phyloP scores from a whole-genome alignment of 2,329 filamentous ascomycete species.

The Fusarium nelsonii region DNA sequence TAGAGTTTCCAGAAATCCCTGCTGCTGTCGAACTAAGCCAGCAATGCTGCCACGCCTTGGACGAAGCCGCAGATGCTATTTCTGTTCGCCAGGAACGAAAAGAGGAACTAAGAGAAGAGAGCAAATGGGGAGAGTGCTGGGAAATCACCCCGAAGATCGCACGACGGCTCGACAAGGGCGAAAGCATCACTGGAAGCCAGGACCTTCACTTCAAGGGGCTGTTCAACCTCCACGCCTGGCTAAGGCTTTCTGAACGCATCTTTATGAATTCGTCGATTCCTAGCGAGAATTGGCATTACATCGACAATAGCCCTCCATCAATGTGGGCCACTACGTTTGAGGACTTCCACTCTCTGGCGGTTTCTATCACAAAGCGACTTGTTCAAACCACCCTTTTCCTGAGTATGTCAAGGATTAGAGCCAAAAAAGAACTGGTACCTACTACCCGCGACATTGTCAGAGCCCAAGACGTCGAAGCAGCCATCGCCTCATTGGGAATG shows the following conservation, averaged over 20 bases:
- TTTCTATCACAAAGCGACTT: conserved; percentile 77
- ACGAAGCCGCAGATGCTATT: conserved; percentile 75
- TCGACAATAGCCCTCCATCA: conserved; percentile 73
- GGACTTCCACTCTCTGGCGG: conserved; percentile 77
- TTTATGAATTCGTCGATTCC: conserved; percentile 80
- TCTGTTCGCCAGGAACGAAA: conserved; percentile 72
- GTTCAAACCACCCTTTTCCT: conserved; percentile 77
- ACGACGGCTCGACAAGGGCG: conserved; percentile 46
- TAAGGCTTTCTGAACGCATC: conserved; percentile 71
- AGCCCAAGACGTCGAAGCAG: conserved; percentile 62
- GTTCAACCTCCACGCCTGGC: conserved; percentile 70
- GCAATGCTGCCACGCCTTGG: conserved; percentile 74
- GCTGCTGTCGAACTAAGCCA: conserved; percentile 79
- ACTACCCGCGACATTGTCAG: conserved; percentile 53
- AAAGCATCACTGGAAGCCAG: conserved; percentile 30
- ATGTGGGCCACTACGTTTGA: conserved; percentile 81
- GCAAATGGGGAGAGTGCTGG: conserved; percentile 74
- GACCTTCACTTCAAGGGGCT: conserved; percentile 65
- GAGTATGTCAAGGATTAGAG: conserved; percentile 75
- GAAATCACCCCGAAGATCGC: conserved; percentile 65
- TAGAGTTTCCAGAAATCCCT: conserved; percentile 70
- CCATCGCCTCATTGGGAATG: conserved; percentile 62
- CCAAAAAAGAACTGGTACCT: conserved; percentile 55
- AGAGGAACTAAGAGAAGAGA: conserved; percentile 70
- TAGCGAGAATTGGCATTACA: conserved; percentile 75